phyloP scores from a whole-genome alignment of 2,329 filamentous ascomycete genomes.

The Cercospora berteroae region DNA sequence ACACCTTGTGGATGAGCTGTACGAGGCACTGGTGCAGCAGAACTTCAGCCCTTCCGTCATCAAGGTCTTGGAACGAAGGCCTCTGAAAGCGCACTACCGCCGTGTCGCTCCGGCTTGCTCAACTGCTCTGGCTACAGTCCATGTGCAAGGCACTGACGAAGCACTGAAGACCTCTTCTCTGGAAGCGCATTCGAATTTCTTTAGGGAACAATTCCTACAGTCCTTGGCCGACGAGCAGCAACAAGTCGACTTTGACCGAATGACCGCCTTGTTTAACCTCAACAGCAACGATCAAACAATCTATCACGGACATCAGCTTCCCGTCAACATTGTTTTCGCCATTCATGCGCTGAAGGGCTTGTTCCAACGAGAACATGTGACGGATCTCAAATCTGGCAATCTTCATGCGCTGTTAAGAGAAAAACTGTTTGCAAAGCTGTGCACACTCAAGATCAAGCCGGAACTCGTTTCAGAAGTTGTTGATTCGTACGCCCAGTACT shows the following conservation, averaged over 20 bases:
- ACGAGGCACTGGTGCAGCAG: conserved; percentile 14
- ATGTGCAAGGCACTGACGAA: neutral
- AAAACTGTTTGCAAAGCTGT: conserved; percentile 13
- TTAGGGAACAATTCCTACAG: neutral
- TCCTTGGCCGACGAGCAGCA: neutral
- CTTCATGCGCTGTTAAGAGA: neutral
- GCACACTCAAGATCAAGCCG: neutral
- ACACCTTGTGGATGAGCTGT: conserved; percentile 20
- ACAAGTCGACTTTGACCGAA: conserved; percentile 2
- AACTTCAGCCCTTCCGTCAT: conserved; percentile 14
- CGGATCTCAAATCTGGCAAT: neutral
- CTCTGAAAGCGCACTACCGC: conserved; percentile 16
- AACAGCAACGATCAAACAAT: neutral
- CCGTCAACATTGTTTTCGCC: conserved; percentile 12
- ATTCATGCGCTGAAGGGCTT: conserved; percentile 7
- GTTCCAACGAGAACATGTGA: neutral
- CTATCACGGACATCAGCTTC: neutral
- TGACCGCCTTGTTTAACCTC: conserved; percentile 1
- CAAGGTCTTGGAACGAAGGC: conserved; percentile 21
- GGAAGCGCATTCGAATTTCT: neutral
- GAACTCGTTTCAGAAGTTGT: neutral
- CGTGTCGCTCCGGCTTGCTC: conserved; percentile 25
- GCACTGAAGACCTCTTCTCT: neutral
- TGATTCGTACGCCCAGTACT: conserved; percentile 4
- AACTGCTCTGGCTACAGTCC: neutral